Base-by-base conservation (phyloP, 2,329 filamentous ascomycete species). In the Beauveria sp. region DNA sequence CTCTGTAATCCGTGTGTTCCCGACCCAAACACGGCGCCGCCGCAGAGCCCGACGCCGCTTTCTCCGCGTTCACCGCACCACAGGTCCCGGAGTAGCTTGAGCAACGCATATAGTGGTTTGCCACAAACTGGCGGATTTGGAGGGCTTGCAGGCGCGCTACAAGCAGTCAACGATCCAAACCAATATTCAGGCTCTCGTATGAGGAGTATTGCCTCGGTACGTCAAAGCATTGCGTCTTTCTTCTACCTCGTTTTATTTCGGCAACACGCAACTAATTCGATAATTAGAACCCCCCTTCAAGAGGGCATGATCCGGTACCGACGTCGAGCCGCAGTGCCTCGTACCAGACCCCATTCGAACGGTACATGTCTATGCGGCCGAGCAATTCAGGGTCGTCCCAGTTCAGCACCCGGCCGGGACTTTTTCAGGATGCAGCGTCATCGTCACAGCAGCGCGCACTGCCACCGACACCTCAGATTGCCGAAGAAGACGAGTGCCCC, bases 401-500 rank as follows among this genome's bases (percentile, higher is more conserved):
- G 42, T 69, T 69, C 47, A 69, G 70, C 26, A 70, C 64, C 40
- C 76, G 72, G 22, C 70, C 71, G 45, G 68, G 69, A 49, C 70
- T 70, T 14, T 63, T 70, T 10, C 68, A 68, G 12, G 68, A 69
- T 24, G 64, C 67, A 2, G 67, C 73, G 10, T 73, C 77, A 3
- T 75, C 75, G 2, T 72, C 74, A 4, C 68, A 71, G 20, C 76
- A 72, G 45, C 76, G 74, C 26, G 75, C 72, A 30, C 68, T 74
- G 43, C 77, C 75, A 1, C 77, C 75, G 4, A 78, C 77, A 12
- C 79, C 76, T 1, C 83, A 81, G 61, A 79, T 83, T 67, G 78
- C 80, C 6, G 90, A 93, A 70, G 89, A 92, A 69, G 89, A 93
- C 69, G 87, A 91, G 67, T 93, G 90, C 64, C 89, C 89, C 0